Evolutionary conservation across 192 early-diverging fungal species (phyloP).

Genomic region (Coemansia biformis): DNA sequence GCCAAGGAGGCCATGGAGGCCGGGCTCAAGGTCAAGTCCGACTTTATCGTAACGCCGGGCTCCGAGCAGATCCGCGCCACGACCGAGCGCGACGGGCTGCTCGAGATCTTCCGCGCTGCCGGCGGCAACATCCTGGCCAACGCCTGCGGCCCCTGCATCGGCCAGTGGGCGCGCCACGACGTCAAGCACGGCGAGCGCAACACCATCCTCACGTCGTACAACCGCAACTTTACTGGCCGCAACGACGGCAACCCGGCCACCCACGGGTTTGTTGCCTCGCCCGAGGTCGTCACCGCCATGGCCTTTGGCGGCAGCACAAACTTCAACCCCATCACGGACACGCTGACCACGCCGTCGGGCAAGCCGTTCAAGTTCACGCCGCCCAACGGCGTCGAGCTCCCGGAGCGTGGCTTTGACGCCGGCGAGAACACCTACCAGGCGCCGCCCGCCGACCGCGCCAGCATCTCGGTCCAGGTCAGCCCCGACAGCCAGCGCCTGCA

Average conservation of each 20-base stretch:
- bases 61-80: constrained; percentile 98
- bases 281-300: constrained; percentile 93
- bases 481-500: constrained; percentile 89
- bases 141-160: constrained; percentile 98
- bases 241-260: constrained; percentile 98
- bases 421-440: constrained; percentile 94
- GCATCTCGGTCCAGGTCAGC: constrained; percentile 69
- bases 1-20: constrained; percentile 75
- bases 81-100: constrained; percentile 85
- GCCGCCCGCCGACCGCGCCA: constrained; percentile 76
- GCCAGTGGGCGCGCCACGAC: constrained; percentile 98
- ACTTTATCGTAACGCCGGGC: constrained; percentile 90
- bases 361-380: constrained; percentile 90
- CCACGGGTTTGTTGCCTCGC: constrained; percentile 92
- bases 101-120: constrained; percentile 65
- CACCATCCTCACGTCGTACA: constrained; percentile 98
- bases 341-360: constrained; percentile 77
- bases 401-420: constrained; percentile 87
- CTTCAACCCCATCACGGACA: constrained; percentile 94
- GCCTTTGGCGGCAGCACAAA: constrained; percentile 86
- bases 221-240: constrained; percentile 99
- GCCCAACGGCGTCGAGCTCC: constrained; percentile 84
- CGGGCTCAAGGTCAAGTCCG: constrained; percentile 75
- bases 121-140: constrained; percentile 92
- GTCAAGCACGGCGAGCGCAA: constrained; percentile 94